These are phyloP conservation scores for Diaporthe sp. DNA, from an alignment of 2,329 filamentous ascomycete genomes.

Conservation along the genomic window DNA sequence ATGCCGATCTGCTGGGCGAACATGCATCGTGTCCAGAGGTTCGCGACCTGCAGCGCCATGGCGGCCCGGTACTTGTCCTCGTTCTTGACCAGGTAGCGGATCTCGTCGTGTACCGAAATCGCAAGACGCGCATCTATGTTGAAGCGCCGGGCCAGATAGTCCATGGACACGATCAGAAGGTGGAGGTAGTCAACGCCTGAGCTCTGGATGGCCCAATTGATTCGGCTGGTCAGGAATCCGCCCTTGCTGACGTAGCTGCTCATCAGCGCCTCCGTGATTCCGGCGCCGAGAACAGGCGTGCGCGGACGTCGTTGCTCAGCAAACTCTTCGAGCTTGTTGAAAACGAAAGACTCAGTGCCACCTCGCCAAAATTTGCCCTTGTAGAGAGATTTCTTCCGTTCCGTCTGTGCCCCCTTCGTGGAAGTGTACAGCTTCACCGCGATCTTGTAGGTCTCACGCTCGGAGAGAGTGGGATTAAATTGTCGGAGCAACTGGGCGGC, in stretches of 20 bases:
- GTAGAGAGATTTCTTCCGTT: slow-evolving; percentile 76
- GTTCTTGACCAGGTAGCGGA: slow-evolving; percentile 89
- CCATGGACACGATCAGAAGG: slow-evolving; percentile 93
- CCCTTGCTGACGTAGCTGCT: slow-evolving; percentile 88
- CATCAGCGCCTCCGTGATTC: slow-evolving; percentile 96
- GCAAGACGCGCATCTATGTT: slow-evolving; percentile 87
- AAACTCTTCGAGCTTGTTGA: slow-evolving; percentile 98
- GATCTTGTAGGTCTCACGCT: slow-evolving; percentile 80
- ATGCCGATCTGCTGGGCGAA: slow-evolving; percentile 98
- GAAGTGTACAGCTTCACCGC: slow-evolving; percentile 86
- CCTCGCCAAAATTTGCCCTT: slow-evolving; percentile 92
- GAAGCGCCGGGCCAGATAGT: slow-evolving; percentile 88
- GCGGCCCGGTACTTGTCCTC: slow-evolving; percentile 90
- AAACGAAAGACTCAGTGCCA: slow-evolving; percentile 96
- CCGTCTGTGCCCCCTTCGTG: slow-evolving; percentile 92
- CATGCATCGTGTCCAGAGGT: slow-evolving; percentile 97
- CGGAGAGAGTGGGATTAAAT: slow-evolving; percentile 89
- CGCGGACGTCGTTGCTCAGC: slow-evolving; percentile 92
- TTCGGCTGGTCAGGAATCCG: slow-evolving; percentile 93
- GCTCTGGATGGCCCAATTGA: slow-evolving; percentile 99
- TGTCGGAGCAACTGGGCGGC: slow-evolving; percentile 90
- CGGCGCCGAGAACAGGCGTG: slow-evolving; percentile 92
- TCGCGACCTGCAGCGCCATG: slow-evolving; percentile 93
- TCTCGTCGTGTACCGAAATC: slow-evolving; percentile 98
- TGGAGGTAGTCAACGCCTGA: slow-evolving; percentile 98